These are phyloP conservation scores for Aurantiochytrium sp. DNA, from an alignment of 108 stramenopile species.

Conservation along the genomic window DNA sequence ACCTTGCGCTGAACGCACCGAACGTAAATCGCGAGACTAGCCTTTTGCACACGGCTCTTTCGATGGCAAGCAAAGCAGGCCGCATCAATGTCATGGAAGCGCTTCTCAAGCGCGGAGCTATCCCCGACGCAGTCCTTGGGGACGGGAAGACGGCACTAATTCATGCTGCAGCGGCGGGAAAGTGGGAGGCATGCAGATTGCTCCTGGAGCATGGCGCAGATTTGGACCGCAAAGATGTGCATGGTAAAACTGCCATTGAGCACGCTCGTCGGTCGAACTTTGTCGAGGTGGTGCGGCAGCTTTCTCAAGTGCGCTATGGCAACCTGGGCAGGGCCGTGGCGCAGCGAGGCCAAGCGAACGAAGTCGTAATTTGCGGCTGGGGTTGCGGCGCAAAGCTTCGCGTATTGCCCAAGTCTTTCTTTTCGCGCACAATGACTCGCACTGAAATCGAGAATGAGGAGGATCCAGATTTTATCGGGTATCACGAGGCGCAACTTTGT, in stretches of 20 bases:
- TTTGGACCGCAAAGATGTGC: background rate
- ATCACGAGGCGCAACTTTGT: background rate
- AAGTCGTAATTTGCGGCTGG: background rate
- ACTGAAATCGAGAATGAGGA: background rate
- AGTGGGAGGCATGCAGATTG: conserved; percentile 2
- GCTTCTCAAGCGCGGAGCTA: background rate
- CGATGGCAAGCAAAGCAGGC: background rate
- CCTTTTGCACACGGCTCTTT: background rate
- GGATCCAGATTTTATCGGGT: background rate
- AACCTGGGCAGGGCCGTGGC: background rate
- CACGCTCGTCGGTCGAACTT: background rate
- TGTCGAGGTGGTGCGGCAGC: background rate
- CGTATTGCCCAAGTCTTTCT: background rate
- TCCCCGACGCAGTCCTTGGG: background rate
- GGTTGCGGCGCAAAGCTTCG: conserved; percentile 18
- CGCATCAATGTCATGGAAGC: background rate
- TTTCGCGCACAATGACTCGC: background rate
- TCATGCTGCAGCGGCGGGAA: background rate
- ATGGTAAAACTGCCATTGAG: background rate
- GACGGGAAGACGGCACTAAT: background rate
- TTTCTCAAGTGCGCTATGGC: background rate
- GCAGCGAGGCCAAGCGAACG: background rate
- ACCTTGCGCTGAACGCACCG: background rate
- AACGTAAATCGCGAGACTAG: background rate
- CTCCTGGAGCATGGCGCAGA: background rate